These are phyloP conservation scores for Penicillium capsulatum DNA, from an alignment of 2,329 filamentous ascomycete species.

Conservation along the genomic window DNA sequence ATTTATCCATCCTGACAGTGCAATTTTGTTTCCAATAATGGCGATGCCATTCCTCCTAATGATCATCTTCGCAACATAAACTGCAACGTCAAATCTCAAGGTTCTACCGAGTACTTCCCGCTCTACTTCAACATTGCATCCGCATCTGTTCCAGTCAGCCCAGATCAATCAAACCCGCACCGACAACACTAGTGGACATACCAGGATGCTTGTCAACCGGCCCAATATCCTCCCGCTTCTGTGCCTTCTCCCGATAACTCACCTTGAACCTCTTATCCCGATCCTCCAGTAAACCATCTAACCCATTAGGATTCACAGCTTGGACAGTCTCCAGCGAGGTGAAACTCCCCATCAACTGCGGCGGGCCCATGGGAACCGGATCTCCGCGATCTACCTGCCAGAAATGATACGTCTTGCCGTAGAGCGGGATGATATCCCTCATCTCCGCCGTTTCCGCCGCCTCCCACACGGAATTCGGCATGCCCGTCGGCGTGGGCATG, in stretches of 20 bases:
- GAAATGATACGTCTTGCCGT: constrained; percentile 80
- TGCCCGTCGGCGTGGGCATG: constrained; percentile 35
- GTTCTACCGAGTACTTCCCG: too few relatives aligned
- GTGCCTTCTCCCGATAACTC: constrained; percentile 50
- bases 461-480: constrained; percentile 64
- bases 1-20: neutral
- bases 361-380: constrained; percentile 55
- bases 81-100: too few relatives aligned
- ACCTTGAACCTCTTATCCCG: constrained; percentile 54
- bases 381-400: constrained; percentile 81
- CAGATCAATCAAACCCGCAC: neutral
- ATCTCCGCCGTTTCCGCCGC: constrained; percentile 74
- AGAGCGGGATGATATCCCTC: constrained; percentile 64
- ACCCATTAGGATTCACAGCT: constrained; percentile 22
- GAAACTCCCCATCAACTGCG: constrained; percentile 63
- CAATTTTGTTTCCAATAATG: too few relatives aligned
- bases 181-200: constrained; percentile 18
- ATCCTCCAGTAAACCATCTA: constrained; percentile 43
- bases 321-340: constrained; percentile 26
- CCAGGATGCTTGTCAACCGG: constrained; percentile 31
- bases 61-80: too few relatives aligned
- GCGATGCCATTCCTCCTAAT: too few relatives aligned
- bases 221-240: constrained; percentile 51
- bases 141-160: constrained; percentile 29
- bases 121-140: constrained; percentile 28